Evolutionary conservation across 1,284 basidiomycete species (phyloP).

Genomic region (Cutaneotrichosporon cutaneum): DNA sequence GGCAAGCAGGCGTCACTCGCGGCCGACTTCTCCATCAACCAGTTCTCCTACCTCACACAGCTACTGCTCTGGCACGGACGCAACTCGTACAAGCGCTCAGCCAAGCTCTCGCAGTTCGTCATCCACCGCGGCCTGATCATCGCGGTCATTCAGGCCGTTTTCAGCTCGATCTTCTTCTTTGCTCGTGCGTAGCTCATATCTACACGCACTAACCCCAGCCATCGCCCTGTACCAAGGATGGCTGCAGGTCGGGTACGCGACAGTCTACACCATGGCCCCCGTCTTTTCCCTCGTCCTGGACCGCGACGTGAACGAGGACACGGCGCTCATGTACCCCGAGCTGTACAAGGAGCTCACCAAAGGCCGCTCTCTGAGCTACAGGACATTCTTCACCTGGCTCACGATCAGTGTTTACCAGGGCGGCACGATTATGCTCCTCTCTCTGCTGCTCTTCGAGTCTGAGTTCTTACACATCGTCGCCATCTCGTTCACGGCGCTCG

Average conservation of each 20-base stretch:
- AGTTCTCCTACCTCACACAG: constrained; percentile 93
- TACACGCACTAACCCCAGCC: constrained; percentile 49
- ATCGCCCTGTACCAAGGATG: constrained; percentile 98
- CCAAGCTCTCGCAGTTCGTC: constrained; percentile 97
- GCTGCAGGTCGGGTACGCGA: constrained; percentile 97
- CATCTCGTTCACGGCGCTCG: constrained; percentile 94
- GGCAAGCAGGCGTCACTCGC: constrained; percentile 97
- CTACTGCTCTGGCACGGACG: constrained; percentile 84
- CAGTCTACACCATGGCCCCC: constrained; percentile 96
- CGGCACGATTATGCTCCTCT: constrained; percentile 98
- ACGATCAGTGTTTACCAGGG: constrained; percentile 98
- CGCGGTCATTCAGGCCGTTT: constrained; percentile 95
- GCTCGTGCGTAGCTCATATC: constrained; percentile 61
- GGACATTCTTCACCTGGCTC: constrained; percentile 98
- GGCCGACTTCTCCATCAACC: constrained; percentile 95
- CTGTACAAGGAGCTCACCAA: constrained; percentile 97
- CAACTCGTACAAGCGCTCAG: constrained; percentile 96
- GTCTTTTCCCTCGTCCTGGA: constrained; percentile 97
- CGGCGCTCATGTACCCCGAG: constrained; percentile 94
- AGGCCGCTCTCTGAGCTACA: constrained; percentile 87
- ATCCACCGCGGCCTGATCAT: constrained; percentile 98
- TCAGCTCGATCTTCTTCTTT: constrained; percentile 97
- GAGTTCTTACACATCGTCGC: constrained; percentile 98
- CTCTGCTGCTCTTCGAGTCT: constrained; percentile 91
- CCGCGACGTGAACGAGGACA: constrained; percentile 90